Evolutionary conservation across 2,329 filamentous ascomycete species (phyloP).

Genomic region (Clarireedia homoeocarpa): DNA sequence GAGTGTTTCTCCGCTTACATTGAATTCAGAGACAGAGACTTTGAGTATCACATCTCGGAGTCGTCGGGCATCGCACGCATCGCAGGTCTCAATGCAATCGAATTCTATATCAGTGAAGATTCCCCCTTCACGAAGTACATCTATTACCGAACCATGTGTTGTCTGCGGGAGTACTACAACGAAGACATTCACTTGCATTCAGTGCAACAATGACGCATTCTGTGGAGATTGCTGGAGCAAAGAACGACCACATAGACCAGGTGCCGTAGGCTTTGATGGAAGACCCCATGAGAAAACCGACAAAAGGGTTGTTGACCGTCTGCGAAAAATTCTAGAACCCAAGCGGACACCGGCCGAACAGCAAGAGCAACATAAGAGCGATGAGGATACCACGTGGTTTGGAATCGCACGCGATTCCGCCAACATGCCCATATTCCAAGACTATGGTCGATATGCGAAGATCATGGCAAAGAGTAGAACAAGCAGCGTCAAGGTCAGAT

Average conservation of each 20-base stretch:
- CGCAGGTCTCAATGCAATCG: background rate
- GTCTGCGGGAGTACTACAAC: background rate
- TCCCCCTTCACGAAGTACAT: background rate
- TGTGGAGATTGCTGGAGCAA: conserved; percentile 15
- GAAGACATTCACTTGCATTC: background rate
- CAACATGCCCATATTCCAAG: conserved; percentile 30
- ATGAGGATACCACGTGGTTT: conserved; percentile 34
- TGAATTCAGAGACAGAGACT: background rate
- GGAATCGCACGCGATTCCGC: conserved; percentile 23
- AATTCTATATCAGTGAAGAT: background rate
- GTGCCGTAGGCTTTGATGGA: conserved; percentile 20
- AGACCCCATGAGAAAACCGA: conserved; percentile 32
- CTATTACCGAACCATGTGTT: background rate
- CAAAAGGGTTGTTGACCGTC: conserved; percentile 22
- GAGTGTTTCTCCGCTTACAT: background rate
- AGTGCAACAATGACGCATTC: conserved; percentile 5
- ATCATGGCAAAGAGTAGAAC: conserved; percentile 31
- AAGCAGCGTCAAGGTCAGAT: conserved; percentile 20
- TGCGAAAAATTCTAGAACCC: conserved; percentile 24
- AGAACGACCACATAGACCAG: conserved; percentile 9
- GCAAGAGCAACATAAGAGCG: conserved; percentile 16
- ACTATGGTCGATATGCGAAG: conserved; percentile 37
- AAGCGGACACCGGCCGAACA: conserved; percentile 22
- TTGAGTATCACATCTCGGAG: background rate
- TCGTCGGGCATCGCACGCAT: background rate